Evolutionary conservation across 352 stramenopile species (phyloP).

Genomic region (Globisporangium rhizosaccharum): DNA sequence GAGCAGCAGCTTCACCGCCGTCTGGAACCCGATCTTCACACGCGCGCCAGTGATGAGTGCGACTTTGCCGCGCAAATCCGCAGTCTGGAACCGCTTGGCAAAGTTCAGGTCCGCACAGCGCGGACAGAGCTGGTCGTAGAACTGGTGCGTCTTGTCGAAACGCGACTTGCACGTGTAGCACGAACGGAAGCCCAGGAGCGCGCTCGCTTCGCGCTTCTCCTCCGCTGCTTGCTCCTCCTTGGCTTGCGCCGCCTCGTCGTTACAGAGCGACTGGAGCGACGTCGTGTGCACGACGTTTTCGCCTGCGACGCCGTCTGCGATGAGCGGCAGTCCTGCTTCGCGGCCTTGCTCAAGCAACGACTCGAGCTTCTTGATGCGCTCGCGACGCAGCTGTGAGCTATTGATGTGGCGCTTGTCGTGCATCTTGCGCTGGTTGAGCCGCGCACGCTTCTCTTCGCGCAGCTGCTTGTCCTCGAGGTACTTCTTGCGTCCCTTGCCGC

Average conservation of each 20-base stretch:
- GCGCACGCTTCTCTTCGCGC: constrained; percentile 78
- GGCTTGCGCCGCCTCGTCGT: constrained; percentile 42
- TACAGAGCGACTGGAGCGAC: constrained; percentile 55
- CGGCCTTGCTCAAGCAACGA: constrained; percentile 84
- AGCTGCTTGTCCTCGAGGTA: constrained; percentile 87
- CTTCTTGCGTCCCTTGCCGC: constrained; percentile 78
- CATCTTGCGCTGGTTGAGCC: constrained; percentile 83
- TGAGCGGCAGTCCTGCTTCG: constrained; percentile 70
- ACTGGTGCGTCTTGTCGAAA: constrained; percentile 95
- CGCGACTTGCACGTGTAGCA: constrained; percentile 96
- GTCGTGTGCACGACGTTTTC: constrained; percentile 59
- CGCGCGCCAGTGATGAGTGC: constrained; percentile 93
- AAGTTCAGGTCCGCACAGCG: constrained; percentile 93
- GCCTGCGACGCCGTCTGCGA: constrained; percentile 88
- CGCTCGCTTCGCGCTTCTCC: constrained; percentile 52
- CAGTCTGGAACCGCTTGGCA: constrained; percentile 90
- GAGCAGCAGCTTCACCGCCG: constrained; percentile 91
- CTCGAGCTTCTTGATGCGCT: constrained; percentile 90
- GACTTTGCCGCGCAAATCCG: constrained; percentile 86
- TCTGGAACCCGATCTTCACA: constrained; percentile 97
- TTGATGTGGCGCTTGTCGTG: constrained; percentile 94
- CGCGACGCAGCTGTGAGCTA: constrained; percentile 82
- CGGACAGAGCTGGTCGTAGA: constrained; percentile 95
- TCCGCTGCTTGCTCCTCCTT: constrained; percentile 41
- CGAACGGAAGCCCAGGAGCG: constrained; percentile 81